Conservation (phyloP, 371 early-diverging fungal species). For the Mucor lusitanicus region DNA sequence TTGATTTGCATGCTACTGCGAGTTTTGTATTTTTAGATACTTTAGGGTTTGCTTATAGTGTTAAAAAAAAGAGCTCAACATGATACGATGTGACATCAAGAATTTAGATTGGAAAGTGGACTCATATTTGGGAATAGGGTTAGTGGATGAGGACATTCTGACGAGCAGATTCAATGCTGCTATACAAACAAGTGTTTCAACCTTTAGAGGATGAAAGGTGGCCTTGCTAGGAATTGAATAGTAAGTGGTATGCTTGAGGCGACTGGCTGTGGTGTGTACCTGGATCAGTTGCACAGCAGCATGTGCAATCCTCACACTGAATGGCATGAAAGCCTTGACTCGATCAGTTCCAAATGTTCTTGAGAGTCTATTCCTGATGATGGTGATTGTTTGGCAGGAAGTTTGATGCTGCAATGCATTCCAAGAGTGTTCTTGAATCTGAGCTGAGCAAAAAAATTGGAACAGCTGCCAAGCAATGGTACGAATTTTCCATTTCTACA, state of each 20-base stretch:
- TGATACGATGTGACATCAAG: background rate
- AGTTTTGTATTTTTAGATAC: background rate
- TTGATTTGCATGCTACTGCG: background rate
- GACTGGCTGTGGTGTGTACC: background rate
- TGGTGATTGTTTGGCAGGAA: background rate
- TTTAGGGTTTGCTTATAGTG: background rate
- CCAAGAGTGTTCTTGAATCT: background rate
- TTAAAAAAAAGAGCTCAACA: background rate
- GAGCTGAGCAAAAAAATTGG: too few species aligned
- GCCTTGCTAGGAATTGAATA: too few species aligned
- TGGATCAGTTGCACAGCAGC: too few species aligned
- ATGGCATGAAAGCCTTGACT: background rate
- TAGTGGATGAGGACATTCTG: background rate
- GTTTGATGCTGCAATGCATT: background rate
- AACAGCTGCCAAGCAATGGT: background rate
- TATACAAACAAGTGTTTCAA: background rate
- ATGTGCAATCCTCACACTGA: background rate
- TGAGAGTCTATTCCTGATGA: background rate
- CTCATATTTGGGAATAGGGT: background rate
- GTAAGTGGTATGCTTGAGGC: background rate
- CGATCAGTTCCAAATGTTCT: background rate
- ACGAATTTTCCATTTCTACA: background rate
- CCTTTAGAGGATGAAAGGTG: background rate
- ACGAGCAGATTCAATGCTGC: background rate
- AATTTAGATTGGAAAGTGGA: background rate